Conservation (phyloP, 2,329 filamentous ascomycete species). For the Rosellinia necatrix region DNA sequence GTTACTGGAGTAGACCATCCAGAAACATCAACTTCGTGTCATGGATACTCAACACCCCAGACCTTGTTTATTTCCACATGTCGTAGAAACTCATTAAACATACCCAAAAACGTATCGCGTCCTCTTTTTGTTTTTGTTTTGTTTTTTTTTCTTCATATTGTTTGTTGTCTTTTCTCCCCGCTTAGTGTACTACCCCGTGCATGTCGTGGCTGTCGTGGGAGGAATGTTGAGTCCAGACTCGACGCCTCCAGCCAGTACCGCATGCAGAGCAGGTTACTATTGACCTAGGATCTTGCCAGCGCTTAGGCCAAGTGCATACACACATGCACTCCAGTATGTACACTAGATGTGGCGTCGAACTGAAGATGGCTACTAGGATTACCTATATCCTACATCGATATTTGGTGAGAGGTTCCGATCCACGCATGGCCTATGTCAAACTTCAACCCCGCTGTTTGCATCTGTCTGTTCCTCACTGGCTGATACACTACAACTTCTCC, state of each 20-base stretch:
- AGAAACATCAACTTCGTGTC: too few species aligned
- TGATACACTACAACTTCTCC: not conserved
- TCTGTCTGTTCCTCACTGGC: not conserved
- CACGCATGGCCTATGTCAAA: not conserved
- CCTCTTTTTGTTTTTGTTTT: too few species aligned
- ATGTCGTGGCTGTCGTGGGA: not conserved
- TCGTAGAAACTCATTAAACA: too few species aligned
- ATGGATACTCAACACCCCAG: too few species aligned
- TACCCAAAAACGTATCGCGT: too few species aligned
- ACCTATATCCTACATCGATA: too few species aligned
- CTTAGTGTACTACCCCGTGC: too few species aligned
- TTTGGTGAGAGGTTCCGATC: too few species aligned
- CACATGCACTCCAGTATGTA: not conserved
- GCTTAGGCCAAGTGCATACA: not conserved
- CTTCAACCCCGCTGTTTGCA: not conserved
- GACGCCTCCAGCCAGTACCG: not conserved
- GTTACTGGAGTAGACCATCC: too few species aligned
- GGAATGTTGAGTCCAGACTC: not conserved
- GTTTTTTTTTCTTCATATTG: too few species aligned
- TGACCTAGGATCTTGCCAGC: conserved; percentile 4
- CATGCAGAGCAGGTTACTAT: conserved; percentile 13
- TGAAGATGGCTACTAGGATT: conserved; percentile 6
- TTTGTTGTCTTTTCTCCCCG: too few species aligned
- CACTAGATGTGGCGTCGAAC: not conserved
- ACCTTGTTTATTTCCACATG: too few species aligned